Evolutionary conservation across 1,139 yeast genomes (phyloP), one percentile per base, ranked within the genome.

Genomic region (Zygoascus sp.): DNA sequence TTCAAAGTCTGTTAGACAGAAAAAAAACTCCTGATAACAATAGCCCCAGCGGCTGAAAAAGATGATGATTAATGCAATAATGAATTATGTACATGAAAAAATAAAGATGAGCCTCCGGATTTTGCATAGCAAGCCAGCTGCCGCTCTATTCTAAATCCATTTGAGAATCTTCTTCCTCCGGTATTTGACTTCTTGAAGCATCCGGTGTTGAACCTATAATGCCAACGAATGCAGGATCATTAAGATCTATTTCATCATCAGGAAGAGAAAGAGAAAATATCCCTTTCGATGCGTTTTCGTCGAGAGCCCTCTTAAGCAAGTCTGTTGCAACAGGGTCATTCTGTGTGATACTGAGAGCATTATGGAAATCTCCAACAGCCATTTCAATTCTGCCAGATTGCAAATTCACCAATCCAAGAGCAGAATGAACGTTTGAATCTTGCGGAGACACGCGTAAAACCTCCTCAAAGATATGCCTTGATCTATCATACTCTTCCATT

Each of bases 311-410:
- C 53, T 79, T 79, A 49, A 92, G 70, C 44, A 92, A 66, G 59
- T 92, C 97, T 4, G 80, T 73, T 0, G 97, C 95, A 20, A 90
- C 83, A 0, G 94, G 84, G 60, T 92, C 96, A 32, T 80, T 76
- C 0, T 96, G 94, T 8, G 80, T 67, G 5, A 90, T 69, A 0
- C 95, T 86, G 42, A 94, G 70, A 0, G 97, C 94, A 56, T 79
- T 81, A 62, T 92, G 97, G 45, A 92, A 70, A 35, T 76, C 73
- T 51, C 83, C 86, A 34, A 90, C 81, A 0, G 97, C 94, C 55
- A 79, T 78, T n/a, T 36, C 46, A 47, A 73, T 72, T 47, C 81
- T 73, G 1, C 87, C 88, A 48, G 80, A 68, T 59, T 84, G 88
- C 59, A 94, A 70, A 61, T 88, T 75, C 2, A 90, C 80, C 44